Evolutionary conservation across 2,329 filamentous ascomycete genomes (phyloP), one percentile per base, ranked within the genome.

Genomic region (Didymella segeticola): DNA sequence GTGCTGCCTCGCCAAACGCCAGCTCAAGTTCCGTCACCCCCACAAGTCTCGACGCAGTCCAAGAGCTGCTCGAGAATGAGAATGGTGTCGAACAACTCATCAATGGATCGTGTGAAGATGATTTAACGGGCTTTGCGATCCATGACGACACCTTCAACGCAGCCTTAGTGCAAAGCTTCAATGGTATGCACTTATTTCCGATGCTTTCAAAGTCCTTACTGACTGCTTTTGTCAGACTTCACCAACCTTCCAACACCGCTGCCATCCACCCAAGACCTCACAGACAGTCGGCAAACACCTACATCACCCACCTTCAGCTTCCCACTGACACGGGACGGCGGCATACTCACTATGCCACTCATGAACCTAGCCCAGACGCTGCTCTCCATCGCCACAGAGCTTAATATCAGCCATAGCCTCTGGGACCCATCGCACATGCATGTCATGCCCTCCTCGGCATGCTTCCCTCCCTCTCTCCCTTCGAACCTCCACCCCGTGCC

Each of bases 401-500:
- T 69, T 3, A 43, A 61, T 42, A 29, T 66, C 5, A 23, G 27
- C 8, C 27, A 54, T 7, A 37, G 60, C 11, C 22, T 69, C 4
- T 67, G 48, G 50, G 54, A 67, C 17, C 64, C 64, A 15, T 57
- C 41, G 25, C 58, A 62, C 52, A 45, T 60, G 23, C 64, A 65
- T 34, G 60, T 57, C 4, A 53, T 69, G 29, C 37, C 63, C 3
- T 42, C 51, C 11, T 41, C 42, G 2, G 53, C 19, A 0, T 55
- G 55, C 7, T 25, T 52, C 14, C 34, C 43, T 12, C 5, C 38
- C 14, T 50, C 56, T 11, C 39, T 68, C 50, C 12, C 64, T 4
- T 31, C 45, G 27, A 75, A 80, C 30, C 80, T 83, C 72, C 79
- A 75, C 26, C 84, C 84, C 11, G 85, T 82, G 0, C 47, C 71